Evolutionary conservation across 2,329 filamentous ascomycete species (phyloP).

Genomic region (Fusarium mangiferae): DNA sequence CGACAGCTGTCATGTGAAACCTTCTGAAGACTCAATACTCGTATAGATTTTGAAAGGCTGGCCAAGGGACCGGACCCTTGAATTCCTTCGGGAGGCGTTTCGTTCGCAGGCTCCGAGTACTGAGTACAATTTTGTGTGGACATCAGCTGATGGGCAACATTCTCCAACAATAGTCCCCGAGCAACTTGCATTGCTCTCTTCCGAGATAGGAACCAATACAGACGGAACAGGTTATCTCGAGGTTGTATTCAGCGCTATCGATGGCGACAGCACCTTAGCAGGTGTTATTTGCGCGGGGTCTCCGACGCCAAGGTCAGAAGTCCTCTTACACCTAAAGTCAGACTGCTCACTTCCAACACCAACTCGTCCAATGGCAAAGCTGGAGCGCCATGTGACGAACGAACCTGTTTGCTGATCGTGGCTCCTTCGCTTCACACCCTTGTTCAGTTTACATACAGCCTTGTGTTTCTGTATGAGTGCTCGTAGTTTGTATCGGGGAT

Average conservation of each 20-base stretch:
- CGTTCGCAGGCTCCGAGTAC: slow-evolving; percentile 4
- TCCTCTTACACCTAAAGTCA: slow-evolving; percentile 23
- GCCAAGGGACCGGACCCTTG: slow-evolving; percentile 27
- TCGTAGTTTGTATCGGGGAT: not conserved
- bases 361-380: slow-evolving; percentile 23
- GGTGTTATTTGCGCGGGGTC: slow-evolving; percentile 25
- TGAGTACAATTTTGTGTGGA: slow-evolving; percentile 5
- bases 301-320: slow-evolving; percentile 33
- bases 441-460: slow-evolving; percentile 9
- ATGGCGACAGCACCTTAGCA: slow-evolving; percentile 1
- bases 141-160: slow-evolving; percentile 25
- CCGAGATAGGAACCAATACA: slow-evolving; percentile 21
- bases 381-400: slow-evolving; percentile 19
- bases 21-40: not conserved
- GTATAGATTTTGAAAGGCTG: not conserved
- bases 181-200: slow-evolving; percentile 16
- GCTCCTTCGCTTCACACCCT: slow-evolving; percentile 23
- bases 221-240: slow-evolving; percentile 2
- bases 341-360: slow-evolving; percentile 1
- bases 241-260: not conserved
- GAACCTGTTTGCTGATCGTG: slow-evolving; percentile 30
- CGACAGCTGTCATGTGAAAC: slow-evolving; percentile 29
- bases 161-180: slow-evolving; percentile 17
- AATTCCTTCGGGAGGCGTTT: slow-evolving; percentile 33
- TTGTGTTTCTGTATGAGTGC: not conserved